Conservation (phyloP, 148 eudicot genomes). For the Talinum fruticosum region DNA sequence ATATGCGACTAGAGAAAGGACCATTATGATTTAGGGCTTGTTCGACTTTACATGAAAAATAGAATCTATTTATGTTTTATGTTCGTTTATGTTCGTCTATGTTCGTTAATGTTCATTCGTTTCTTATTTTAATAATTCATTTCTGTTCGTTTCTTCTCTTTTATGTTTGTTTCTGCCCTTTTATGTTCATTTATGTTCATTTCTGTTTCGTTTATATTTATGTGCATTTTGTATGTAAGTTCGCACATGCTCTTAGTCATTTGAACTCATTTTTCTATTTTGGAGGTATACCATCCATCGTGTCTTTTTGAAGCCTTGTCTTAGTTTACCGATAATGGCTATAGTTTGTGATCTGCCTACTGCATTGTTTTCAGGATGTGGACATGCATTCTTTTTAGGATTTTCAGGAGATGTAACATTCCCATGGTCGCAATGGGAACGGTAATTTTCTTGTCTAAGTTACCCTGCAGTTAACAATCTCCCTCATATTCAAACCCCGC, state of each 20-base stretch:
- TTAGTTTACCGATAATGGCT: neutral
- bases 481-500: neutral
- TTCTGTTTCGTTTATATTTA: too few species aligned
- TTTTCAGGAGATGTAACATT: slow-evolving; percentile 74
- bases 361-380: slow-evolving; percentile 57
- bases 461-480: neutral
- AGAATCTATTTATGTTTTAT: too few species aligned
- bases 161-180: too few species aligned
- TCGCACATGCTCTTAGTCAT: too few species aligned
- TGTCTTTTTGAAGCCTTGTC: neutral
- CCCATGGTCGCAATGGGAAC: slow-evolving; percentile 94
- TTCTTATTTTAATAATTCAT: too few species aligned
- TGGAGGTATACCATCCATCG: neutral
- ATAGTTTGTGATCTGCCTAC: neutral
- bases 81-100: too few species aligned
- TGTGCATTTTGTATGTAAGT: too few species aligned
- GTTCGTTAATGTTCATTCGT: too few species aligned
- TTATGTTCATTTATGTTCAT: too few species aligned
- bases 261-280: neutral
- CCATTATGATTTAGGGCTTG: too few species aligned
- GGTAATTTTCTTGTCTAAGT: slow-evolving; percentile 37
- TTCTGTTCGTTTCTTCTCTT: too few species aligned
- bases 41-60: too few species aligned
- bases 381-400: slow-evolving; percentile 90
- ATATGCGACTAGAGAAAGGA: neutral